Base-by-base conservation (phyloP, 805 yeast genomes). In the Teunomyces lycoperdinae region DNA sequence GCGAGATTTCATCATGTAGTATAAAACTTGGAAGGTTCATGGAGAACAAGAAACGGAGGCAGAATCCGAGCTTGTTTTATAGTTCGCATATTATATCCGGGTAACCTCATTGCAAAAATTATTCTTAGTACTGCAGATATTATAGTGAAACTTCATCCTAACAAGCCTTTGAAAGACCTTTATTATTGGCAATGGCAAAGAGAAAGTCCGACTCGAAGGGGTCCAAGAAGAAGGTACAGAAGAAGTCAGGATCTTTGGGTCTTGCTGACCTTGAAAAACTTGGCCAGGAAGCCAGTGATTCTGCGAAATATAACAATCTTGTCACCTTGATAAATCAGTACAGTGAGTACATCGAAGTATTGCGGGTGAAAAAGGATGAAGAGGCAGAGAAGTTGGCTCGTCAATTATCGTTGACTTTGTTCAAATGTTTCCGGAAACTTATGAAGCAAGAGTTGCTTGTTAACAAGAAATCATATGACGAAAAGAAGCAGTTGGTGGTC, bases 21-120 rank as follows among this genome's bases (percentile, higher is more conserved):
- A 69, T 77, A 76, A 78, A 79, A 79, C 82, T 79, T 79, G 80
- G 84, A 81, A 79, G 82, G 84, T 38, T 77, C 81, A 78, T 78
- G 74, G 63, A 67, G 65, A 55, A 60, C 56, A 51, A 47, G 34
- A 61, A 61, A 48, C 14, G 45, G 43, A 27, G 48, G 41, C 42
- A 27, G 45, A 28, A 33, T n/a, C 24, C 32, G 45, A 40, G 41
- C 7, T 32, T 38, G 35, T 14, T 42, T 48, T 62, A 46, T 62
- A 62, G 60, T 60, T 43, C 40, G 39, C 7, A 9, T 1, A 10
- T 8, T 3, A 20, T 35, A 41, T 55, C 54, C 63, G 67, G 64
- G 64, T 59, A 62, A 60, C 56, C 29, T 32, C 20, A 28, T 31
- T 30, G 34, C 35, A 49, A 54, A 50, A 51, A 53, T 47, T 45